Conservation (phyloP, 2,329 filamentous ascomycete genomes). For the Diaporthe ampelina region DNA sequence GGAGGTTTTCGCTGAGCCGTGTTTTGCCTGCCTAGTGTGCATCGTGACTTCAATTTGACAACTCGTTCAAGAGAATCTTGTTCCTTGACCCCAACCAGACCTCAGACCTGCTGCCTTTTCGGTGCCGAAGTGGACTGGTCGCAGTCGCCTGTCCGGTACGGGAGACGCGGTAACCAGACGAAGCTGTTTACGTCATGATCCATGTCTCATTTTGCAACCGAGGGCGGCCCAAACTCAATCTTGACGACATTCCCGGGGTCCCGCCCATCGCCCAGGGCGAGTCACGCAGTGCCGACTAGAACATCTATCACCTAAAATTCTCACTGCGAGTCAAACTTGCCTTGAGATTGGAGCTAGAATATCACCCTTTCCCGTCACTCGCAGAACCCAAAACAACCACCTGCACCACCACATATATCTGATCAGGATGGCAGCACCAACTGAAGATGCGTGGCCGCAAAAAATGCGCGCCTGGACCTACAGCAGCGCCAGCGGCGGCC, state of each 20-base stretch:
- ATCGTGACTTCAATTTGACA: too few species aligned
- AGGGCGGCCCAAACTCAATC: slow-evolving; percentile 15
- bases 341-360: neutral
- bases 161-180: neutral
- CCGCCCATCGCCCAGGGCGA: neutral
- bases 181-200: slow-evolving; percentile 27
- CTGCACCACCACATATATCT: neutral
- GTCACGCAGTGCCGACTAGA: neutral
- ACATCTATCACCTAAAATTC: neutral
- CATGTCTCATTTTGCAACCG: neutral
- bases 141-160: neutral
- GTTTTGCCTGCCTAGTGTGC: too few species aligned
- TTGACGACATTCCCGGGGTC: slow-evolving; percentile 29
- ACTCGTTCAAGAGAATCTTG: neutral
- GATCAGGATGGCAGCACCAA: slow-evolving; percentile 26
- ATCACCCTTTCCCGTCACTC: too few species aligned
- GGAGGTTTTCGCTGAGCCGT: too few species aligned
- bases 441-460: slow-evolving; percentile 32
- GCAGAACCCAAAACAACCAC: neutral
- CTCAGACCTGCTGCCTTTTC: too few species aligned
- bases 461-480: slow-evolving; percentile 73
- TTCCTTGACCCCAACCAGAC: neutral
- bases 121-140: neutral
- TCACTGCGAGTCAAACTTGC: neutral
- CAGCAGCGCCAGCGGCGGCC: slow-evolving; percentile 56